These are phyloP conservation scores for Scheffersomyces quercinus DNA, from an alignment of 1,139 yeast genomes.

Conservation along the genomic window DNA sequence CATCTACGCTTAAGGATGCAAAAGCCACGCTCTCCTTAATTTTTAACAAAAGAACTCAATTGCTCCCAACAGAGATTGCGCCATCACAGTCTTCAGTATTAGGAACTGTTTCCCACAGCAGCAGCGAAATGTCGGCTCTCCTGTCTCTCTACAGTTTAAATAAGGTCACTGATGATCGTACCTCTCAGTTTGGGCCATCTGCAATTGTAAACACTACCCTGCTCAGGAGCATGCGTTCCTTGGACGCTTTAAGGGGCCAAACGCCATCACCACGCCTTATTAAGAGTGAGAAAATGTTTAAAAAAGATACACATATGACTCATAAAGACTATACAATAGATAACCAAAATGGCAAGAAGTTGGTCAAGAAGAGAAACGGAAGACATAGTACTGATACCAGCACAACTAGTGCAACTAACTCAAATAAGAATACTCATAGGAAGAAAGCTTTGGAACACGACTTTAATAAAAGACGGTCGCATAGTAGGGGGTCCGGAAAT, in stretches of 20 bases:
- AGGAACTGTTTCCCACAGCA: slow-evolving; percentile 39
- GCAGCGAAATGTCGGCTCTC: slow-evolving; percentile 36
- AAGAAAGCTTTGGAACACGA: slow-evolving; percentile 1
- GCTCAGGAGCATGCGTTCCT: neutral
- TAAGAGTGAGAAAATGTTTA: neutral
- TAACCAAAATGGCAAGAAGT: too few relatives aligned
- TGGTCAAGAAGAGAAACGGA: too few relatives aligned
- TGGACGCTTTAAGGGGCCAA: neutral
- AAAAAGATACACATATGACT: too few relatives aligned
- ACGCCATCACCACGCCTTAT: slow-evolving; percentile 1
- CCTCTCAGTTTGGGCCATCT: slow-evolving; percentile 1
- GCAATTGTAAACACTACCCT: neutral
- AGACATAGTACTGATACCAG: neutral
- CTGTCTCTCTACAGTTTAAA: slow-evolving; percentile 42
- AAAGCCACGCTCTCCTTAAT: slow-evolving; percentile 30
- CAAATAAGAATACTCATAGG: neutral
- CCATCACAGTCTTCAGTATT: slow-evolving; percentile 38
- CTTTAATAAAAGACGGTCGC: slow-evolving; percentile 1
- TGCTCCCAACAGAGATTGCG: slow-evolving; percentile 22
- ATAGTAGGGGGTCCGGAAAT: slow-evolving; percentile 6
- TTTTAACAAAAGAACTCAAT: slow-evolving; percentile 17
- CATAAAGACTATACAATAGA: too few relatives aligned
- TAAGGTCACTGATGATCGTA: slow-evolving; percentile 32
- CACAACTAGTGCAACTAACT: neutral
- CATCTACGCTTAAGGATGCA: slow-evolving; percentile 15